phyloP scores from a whole-genome alignment of 257 asterid genomes.

The Solanum medicagineum region DNA sequence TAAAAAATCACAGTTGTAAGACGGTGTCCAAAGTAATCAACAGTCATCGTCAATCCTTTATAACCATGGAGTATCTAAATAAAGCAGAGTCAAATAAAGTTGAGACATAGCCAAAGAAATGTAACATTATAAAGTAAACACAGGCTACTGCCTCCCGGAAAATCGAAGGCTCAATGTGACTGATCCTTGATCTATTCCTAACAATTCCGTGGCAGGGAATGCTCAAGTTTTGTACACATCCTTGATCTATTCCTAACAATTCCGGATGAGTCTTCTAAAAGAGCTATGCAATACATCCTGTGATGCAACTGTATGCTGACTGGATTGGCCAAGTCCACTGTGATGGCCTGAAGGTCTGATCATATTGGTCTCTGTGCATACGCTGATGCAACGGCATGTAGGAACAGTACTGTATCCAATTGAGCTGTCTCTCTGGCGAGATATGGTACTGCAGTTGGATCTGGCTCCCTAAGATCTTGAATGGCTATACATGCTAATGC shows the following conservation, averaged over 20 bases:
- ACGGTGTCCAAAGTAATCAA: neutral
- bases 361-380: neutral
- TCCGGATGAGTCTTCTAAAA: neutral
- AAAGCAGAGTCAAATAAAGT: neutral
- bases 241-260: neutral
- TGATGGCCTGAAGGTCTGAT: neutral
- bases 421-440: neutral
- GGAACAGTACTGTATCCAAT: neutral
- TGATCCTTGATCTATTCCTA: no score
- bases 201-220: neutral
- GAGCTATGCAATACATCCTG: neutral
- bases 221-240: neutral
- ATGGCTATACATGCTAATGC: neutral
- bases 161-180: neutral
- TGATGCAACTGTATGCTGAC: neutral
- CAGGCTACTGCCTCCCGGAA: neutral
- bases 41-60: neutral
- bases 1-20: neutral
- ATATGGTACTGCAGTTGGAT: neutral
- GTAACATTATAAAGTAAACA: neutral
- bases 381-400: neutral
- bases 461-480: neutral
- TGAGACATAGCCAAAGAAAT: neutral
- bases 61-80: neutral
- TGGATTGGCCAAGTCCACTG: neutral